These are phyloP conservation scores for Tilletia horrida DNA, from an alignment of 1,284 basidiomycete species.

Conservation along the genomic window DNA sequence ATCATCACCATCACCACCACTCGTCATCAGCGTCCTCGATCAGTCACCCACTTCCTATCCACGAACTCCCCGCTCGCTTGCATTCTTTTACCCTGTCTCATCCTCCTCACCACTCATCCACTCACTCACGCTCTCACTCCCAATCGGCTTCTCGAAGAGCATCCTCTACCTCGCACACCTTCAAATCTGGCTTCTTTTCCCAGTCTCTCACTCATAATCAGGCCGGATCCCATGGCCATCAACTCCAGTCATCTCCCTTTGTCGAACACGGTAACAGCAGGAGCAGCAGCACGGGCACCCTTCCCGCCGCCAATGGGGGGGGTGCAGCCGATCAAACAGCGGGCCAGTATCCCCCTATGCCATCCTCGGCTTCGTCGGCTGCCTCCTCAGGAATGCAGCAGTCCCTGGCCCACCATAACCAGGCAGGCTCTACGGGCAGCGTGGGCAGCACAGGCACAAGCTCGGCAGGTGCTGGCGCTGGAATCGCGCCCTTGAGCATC, in stretches of 20 bases:
- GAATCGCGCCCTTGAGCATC: conserved; percentile 46
- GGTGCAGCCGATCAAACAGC: no score
- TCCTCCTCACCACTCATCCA: not conserved
- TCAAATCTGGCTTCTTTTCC: conserved; percentile 6
- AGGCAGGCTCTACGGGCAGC: not conserved
- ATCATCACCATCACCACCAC: no score
- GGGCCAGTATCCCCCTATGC: no score
- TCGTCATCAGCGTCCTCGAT: no score
- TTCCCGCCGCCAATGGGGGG: not conserved
- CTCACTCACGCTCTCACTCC: conserved; percentile 11
- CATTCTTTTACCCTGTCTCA: conserved; percentile 12
- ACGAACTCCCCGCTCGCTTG: not conserved
- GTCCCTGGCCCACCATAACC: not conserved
- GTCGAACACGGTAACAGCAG: not conserved
- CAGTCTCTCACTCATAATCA: not conserved
- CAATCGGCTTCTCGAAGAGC: not conserved
- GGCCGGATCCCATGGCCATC: no score
- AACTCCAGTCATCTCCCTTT: not conserved
- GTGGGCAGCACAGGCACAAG: conserved; percentile 3
- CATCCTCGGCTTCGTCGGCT: no score
- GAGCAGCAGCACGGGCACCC: not conserved
- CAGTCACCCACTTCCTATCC: not conserved
- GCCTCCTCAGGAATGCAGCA: not conserved
- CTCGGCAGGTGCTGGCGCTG: conserved; percentile 1
- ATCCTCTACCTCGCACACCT: not conserved